Conservation (phyloP, 345 rosid species). For the Rubroshorea leprosula region DNA sequence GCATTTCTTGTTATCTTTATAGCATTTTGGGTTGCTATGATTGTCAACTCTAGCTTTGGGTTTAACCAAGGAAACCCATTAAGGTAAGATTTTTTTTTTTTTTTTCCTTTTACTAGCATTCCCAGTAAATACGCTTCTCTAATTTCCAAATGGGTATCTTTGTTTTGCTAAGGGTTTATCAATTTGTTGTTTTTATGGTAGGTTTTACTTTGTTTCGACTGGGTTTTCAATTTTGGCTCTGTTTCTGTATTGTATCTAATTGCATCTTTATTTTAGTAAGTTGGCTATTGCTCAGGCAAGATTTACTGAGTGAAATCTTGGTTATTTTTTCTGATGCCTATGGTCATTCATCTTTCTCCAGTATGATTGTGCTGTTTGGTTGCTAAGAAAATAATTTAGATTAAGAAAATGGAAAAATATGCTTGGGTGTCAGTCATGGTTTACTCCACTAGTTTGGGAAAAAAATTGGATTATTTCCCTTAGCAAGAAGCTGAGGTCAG, state of each 20-base stretch:
- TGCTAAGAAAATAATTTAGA: background rate
- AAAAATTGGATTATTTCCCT: background rate
- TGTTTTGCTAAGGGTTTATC: background rate
- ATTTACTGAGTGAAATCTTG: background rate
- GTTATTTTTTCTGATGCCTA: too few species aligned
- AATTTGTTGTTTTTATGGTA: background rate
- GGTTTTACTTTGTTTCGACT: background rate
- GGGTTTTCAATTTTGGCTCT: background rate
- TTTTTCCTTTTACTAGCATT: conserved; percentile 4
- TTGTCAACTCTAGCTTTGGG: conserved; percentile 97
- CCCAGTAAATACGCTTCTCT: conserved; percentile 8
- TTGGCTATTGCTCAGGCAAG: background rate
- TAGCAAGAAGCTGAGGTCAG: conserved; percentile 2
- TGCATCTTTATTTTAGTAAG: background rate
- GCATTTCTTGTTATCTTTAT: conserved; percentile 73
- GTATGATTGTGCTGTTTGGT: background rate
- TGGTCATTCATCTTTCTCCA: too few species aligned
- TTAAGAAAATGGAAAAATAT: background rate
- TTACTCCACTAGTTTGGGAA: background rate
- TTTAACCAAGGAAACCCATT: conserved; percentile 87
- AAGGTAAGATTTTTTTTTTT: conserved; percentile 32
- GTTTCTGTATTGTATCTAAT: background rate
- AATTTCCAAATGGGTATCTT: conserved; percentile 17
- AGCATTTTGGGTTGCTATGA: conserved; percentile 95
- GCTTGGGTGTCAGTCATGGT: too few species aligned